Base-by-base conservation (phyloP, 1,139 yeast genomes). In the Kurtzmaniella natalensis region DNA sequence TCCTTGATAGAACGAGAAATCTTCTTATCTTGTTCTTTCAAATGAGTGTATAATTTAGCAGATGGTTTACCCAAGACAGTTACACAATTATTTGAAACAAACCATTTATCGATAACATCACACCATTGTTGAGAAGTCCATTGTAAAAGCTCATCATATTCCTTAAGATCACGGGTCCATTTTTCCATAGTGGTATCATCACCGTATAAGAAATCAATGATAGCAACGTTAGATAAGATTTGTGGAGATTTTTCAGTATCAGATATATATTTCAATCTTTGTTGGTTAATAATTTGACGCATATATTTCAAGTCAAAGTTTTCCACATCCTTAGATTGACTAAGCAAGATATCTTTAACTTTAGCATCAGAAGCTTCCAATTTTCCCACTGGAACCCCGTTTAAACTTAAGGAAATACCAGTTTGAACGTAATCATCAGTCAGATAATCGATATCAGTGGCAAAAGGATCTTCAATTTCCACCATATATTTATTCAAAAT, bases 151-250 rank as follows among this genome's bases (percentile, higher is more conserved):
- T 45, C 56, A 17, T 83, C 85, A 54, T 72, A 86, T 39, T 81
- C 94, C 8, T 58, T 50, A 35, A 85, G 61, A 35, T 72, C 70
- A 37, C 72, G 69, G 21, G 78, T 49, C 70, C 83, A 76, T 16
- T 60, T 57, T 3, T 62, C 56, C 40, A 92, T 61, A 37, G 78
- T 79, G 11, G 73, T 56, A 1, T 85, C 87, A 37, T 76, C 75
- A 32, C 96, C 96, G 49, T 92, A 94, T 10, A 88, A 55, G 52
- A 87, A 89, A 48, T 86, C 94, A 25, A 72, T 68, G 32, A 88
- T 83, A 6, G 92, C 87, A 38, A 78, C 67, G 34, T 76, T 75
- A 1, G 87, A 72, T 40, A 89, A 65, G 3, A 69, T 63, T 19
- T 72, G 69, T 4, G 92, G 72, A 24, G 76, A 72, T 41, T 75